These are phyloP conservation scores for Hylodesmum podocarpum DNA, from an alignment of 306 rosid genomes.

Conservation along the genomic window DNA sequence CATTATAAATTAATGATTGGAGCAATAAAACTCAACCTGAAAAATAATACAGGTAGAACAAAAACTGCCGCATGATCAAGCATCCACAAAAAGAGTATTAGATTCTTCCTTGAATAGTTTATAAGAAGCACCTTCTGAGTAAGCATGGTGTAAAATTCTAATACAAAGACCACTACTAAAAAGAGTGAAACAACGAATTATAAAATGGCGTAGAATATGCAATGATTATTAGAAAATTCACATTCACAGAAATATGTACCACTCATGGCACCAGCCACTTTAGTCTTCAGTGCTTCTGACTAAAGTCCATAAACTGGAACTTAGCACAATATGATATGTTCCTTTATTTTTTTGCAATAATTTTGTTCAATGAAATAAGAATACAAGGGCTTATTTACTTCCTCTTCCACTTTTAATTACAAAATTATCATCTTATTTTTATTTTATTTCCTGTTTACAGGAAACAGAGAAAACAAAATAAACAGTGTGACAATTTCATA, in stretches of 20 bases:
- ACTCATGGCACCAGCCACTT: background rate
- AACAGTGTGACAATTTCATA: too few relatives aligned
- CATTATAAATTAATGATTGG: conserved; percentile 21
- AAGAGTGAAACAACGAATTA: background rate
- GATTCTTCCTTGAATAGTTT: conserved; percentile 32
- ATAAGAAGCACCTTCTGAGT: background rate
- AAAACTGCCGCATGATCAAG: background rate
- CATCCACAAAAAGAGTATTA: conserved; percentile 17
- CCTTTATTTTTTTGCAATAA: conserved; percentile 1
- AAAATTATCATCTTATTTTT: too few relatives aligned
- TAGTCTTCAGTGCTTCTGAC: conserved; percentile 27
- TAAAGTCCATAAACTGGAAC: conserved; percentile 24
- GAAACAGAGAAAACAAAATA: too few relatives aligned
- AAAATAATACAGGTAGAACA: conserved; percentile 19
- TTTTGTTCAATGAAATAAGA: background rate
- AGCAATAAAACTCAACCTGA: background rate
- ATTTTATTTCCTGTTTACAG: too few relatives aligned
- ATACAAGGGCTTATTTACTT: too few relatives aligned
- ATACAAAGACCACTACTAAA: background rate
- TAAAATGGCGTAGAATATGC: conserved; percentile 4
- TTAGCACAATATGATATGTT: conserved; percentile 15
- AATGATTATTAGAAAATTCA: background rate
- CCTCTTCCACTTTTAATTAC: too few relatives aligned
- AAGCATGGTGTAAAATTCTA: background rate
- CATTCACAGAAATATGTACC: background rate